phyloP scores from a whole-genome alignment of 148 eudicot genomes.

The Oxyria digyna region DNA sequence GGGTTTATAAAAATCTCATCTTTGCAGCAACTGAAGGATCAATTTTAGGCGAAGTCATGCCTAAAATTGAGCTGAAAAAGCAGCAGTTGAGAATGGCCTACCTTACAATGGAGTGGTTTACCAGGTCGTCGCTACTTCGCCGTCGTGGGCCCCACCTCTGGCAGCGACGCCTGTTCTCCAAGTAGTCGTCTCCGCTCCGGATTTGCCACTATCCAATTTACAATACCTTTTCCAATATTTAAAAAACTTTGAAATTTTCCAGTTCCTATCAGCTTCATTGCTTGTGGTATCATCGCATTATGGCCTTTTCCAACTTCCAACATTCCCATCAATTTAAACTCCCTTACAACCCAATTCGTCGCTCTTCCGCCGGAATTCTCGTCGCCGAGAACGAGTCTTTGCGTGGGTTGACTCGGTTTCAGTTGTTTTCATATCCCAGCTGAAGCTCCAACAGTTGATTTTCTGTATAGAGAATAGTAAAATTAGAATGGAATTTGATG shows the following conservation, averaged over 20 bases:
- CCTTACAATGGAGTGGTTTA: not conserved
- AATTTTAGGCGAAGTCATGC: not conserved
- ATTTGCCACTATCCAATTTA: not conserved
- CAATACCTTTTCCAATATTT: too few relatives aligned
- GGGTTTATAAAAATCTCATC: too few relatives aligned
- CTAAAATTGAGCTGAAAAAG: not conserved
- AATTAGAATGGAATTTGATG: not conserved
- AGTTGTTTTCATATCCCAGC: not conserved
- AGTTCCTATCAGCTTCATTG: not conserved
- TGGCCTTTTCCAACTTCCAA: not conserved
- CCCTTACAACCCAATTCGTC: not conserved
- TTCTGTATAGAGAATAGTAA: not conserved
- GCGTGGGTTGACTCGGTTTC: not conserved
- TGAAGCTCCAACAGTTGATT: not conserved
- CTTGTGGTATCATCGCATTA: not conserved
- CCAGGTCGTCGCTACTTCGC: not conserved
- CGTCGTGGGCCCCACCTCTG: not conserved
- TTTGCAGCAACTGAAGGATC: too few relatives aligned
- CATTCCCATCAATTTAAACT: not conserved
- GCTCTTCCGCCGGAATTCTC: not conserved
- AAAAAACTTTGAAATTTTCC: not conserved
- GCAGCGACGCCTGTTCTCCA: slow-evolving; percentile 3
- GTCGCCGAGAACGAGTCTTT: not conserved
- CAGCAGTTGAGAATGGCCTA: not conserved
- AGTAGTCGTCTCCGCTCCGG: slow-evolving; percentile 5